Conservation (phyloP, 2,329 filamentous ascomycete genomes). For the Neofusicoccum sp. region DNA sequence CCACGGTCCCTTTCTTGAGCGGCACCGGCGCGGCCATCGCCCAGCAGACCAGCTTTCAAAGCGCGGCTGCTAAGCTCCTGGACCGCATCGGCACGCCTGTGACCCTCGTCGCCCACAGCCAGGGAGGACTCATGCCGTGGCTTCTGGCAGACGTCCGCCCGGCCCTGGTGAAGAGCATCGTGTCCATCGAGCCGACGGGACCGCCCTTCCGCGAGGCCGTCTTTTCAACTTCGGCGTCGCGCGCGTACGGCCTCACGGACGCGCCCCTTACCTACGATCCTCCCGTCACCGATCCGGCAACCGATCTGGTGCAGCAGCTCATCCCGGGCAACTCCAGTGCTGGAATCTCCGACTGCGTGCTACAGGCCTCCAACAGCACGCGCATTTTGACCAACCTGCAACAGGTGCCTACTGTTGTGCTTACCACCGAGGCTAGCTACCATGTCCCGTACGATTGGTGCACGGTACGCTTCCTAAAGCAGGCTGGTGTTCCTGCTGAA, state of each 20-base stretch:
- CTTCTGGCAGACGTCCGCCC: slow-evolving; percentile 51
- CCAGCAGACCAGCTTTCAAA: slow-evolving; percentile 5
- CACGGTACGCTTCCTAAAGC: slow-evolving; percentile 7
- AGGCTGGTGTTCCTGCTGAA: slow-evolving; percentile 3
- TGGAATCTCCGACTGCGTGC: neutral
- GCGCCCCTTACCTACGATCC: slow-evolving; percentile 9
- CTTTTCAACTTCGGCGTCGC: neutral
- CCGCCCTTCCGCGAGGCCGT: slow-evolving; percentile 17
- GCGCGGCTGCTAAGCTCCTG: slow-evolving; percentile 37
- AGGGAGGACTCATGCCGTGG: slow-evolving; percentile 49
- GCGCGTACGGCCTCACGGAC: slow-evolving; percentile 15
- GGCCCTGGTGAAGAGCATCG: slow-evolving; percentile 47
- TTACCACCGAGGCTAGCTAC: slow-evolving; percentile 13
- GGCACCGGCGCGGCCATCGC: neutral
- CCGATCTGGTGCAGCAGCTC: neutral
- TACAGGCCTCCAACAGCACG: slow-evolving; percentile 1
- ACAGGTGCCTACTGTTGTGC: neutral
- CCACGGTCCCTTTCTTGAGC: neutral
- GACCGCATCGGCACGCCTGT: slow-evolving; percentile 40
- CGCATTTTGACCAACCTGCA: slow-evolving; percentile 6
- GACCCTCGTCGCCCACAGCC: slow-evolving; percentile 52
- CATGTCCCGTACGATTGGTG: slow-evolving; percentile 16
- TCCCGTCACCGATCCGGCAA: neutral
- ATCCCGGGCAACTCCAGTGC: neutral
- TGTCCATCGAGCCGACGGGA: slow-evolving; percentile 32